Percentiles rank a stretch among this genome's conserved stretches.
phyloP scores from a whole-genome alignment of 2,329 filamentous ascomycete genomes.

The Scedosporium dehoogii region DNA sequence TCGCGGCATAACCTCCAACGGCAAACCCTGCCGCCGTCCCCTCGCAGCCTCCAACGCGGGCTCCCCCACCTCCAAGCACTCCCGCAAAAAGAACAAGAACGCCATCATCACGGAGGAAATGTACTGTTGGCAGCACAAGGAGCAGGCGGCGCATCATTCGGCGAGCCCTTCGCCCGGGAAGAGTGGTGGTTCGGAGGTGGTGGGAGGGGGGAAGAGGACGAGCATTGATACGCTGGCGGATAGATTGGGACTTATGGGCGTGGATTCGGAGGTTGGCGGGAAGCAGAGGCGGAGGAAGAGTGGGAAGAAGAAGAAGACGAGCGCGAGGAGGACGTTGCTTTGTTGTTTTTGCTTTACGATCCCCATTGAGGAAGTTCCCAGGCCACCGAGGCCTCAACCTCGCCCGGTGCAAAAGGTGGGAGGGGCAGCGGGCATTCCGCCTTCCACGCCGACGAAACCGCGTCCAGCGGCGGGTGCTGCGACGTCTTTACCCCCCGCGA shows the following conservation, averaged over 20 bases:
- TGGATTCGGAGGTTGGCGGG: slow-evolving; percentile 22
- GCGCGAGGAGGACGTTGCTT: slow-evolving; percentile 20
- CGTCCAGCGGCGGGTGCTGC: slow-evolving; percentile 9
- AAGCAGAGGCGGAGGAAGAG: slow-evolving; percentile 9
- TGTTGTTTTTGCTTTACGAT: slow-evolving; percentile 46
- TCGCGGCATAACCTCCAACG: slow-evolving; percentile 72
- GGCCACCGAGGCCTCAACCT: slow-evolving; percentile 34
- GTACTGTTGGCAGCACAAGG: slow-evolving; percentile 94
- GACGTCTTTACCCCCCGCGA: slow-evolving; percentile 16
- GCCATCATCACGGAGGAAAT: slow-evolving; percentile 21
- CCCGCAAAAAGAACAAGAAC: background rate
- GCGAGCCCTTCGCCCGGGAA: slow-evolving; percentile 32
- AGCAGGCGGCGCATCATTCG: slow-evolving; percentile 55
- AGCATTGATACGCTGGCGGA: slow-evolving; percentile 85
- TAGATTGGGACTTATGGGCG: slow-evolving; percentile 63
- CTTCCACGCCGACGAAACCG: slow-evolving; percentile 15
- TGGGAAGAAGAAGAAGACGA: slow-evolving; percentile 13
- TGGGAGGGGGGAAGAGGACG: slow-evolving; percentile 51
- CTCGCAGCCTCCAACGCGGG: slow-evolving; percentile 22
- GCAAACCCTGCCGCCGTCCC: slow-evolving; percentile 74
- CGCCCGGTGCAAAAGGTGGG: slow-evolving; percentile 29
- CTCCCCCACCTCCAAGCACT: slow-evolving; percentile 7
- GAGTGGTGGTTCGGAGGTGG: background rate
- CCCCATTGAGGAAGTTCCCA: slow-evolving; percentile 32
- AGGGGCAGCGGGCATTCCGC: slow-evolving; percentile 10